Percentiles rank a stretch among this genome's conserved stretches.
Conservation (phyloP, 495 filamentous ascomycete species). For the Tuber borchii region DNA sequence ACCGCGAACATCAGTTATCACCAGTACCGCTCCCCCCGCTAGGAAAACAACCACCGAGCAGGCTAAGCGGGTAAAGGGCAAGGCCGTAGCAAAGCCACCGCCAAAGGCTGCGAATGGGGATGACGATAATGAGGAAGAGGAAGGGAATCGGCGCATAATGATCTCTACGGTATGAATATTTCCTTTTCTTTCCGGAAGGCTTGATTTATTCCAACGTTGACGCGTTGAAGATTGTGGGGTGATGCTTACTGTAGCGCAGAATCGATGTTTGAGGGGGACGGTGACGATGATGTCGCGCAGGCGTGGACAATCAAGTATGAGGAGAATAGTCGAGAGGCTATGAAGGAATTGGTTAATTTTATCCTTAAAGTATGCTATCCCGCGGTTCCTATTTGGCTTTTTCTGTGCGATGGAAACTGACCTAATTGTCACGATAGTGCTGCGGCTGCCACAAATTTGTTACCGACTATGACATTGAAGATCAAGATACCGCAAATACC, state of each 20-base stretch:
- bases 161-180: conserved; percentile 30
- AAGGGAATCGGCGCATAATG: conserved; percentile 17
- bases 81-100: conserved; percentile 35
- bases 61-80: conserved; percentile 23
- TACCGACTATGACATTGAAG: conserved; percentile 68
- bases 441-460: conserved; percentile 72
- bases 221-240: conserved; percentile 17
- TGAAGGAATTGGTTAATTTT: conserved; percentile 83
- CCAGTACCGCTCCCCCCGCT: conserved; percentile 47
- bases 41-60: conserved; percentile 42
- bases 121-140: conserved; percentile 16
- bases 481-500: conserved; percentile 63
- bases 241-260: conserved; percentile 35
- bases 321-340: conserved; percentile 57
- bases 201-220: neutral
- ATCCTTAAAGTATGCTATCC: conserved; percentile 55
- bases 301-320: conserved; percentile 73
- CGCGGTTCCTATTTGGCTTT: no score
- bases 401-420: neutral
- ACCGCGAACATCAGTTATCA: conserved; percentile 60
- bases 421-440: conserved; percentile 37
- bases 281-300: conserved; percentile 63
- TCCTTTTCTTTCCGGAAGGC: neutral
- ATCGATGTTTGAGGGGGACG: conserved; percentile 41
- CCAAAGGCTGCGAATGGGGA: conserved; percentile 39